These are phyloP conservation scores for Cladophialophora bantiana DNA, from an alignment of 2,329 filamentous ascomycete genomes.

Conservation along the genomic window DNA sequence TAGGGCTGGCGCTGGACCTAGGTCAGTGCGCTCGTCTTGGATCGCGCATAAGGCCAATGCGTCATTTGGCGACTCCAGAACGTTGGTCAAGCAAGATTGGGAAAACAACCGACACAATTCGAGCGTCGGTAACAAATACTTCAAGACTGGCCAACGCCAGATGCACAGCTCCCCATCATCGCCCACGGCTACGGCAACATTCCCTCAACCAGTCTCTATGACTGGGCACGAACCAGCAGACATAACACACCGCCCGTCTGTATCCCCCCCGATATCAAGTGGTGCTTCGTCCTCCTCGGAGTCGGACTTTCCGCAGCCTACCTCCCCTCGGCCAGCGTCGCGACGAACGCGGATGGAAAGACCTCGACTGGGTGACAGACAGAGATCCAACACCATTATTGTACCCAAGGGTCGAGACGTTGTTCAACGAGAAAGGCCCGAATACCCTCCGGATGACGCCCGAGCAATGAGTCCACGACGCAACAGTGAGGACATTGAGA, in stretches of 20 bases:
- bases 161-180: slow-evolving; percentile 28
- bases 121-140: background rate
- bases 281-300: slow-evolving; percentile 56
- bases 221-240: slow-evolving; percentile 15
- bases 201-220: slow-evolving; percentile 31
- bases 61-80: slow-evolving; percentile 29
- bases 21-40: slow-evolving; percentile 25
- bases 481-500: slow-evolving; percentile 89
- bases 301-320: slow-evolving; percentile 55
- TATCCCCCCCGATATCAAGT: slow-evolving; percentile 38
- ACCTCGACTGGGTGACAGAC: slow-evolving; percentile 73
- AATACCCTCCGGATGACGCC: slow-evolving; percentile 86
- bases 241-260: slow-evolving; percentile 21
- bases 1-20: slow-evolving; percentile 25
- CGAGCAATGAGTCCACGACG: slow-evolving; percentile 92
- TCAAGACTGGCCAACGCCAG: slow-evolving; percentile 10
- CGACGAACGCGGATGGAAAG: slow-evolving; percentile 59
- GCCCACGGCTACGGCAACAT: slow-evolving; percentile 31
- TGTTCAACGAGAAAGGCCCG: slow-evolving; percentile 74
- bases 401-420: slow-evolving; percentile 78
- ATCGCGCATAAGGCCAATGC: slow-evolving; percentile 30
- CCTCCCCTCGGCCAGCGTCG: slow-evolving; percentile 60
- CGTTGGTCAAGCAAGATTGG: slow-evolving; percentile 24
- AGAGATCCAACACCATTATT: slow-evolving; percentile 82
- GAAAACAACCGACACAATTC: slow-evolving; percentile 24